Base-by-base conservation (phyloP, 495 filamentous ascomycete genomes). In the Aspergillus ostianus region DNA sequence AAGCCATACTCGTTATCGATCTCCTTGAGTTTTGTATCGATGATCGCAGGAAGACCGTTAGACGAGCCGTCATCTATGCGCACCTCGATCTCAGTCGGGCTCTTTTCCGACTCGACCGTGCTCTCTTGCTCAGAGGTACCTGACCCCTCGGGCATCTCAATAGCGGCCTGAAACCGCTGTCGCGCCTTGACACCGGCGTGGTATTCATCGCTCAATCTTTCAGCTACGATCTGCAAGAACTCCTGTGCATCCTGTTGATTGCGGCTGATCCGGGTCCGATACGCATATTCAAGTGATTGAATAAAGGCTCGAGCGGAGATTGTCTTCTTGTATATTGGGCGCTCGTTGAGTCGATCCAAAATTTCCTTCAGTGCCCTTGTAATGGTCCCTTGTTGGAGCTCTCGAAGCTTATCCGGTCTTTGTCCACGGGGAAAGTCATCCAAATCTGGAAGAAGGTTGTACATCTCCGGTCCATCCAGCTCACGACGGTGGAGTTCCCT, bases 211-310 rank as follows among this genome's bases (percentile, higher is more conserved):
- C 88, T 90, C 36, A 99, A 80, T 48, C 93, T 82, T 74, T 99
- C 95, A 5, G 91, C 87, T 19, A 99, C 87, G 51, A 98, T 84
- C 73, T 99, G 94, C 55, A 99, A 66, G 58, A 99, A 95, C 70
- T 99, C 94, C 68, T 99, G 94, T n/a, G 94, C 94, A 76, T 99
- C 94, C 73, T 99, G 95, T 70, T 99, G 95, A 59, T 91, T 87
- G 50, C 94, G 87, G 66, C 89, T 96, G 67, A 99, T 93, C 47
- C 88, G 86, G 59, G 93, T 91, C 29, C 86, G 82, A 69, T 96
- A 99, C 5, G 93, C 92, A 44, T 80, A 79, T 74, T 99, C 94
- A 26, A 99, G 75, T 0, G 86, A 85, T 55, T 80, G 71, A 18
- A 99, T 86, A 68, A 99, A 98, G 1, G 78, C 76, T 3, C 81